These are phyloP conservation scores for Kwoniella dendrophila DNA, from an alignment of 768 basidiomycete species.

Conservation along the genomic window DNA sequence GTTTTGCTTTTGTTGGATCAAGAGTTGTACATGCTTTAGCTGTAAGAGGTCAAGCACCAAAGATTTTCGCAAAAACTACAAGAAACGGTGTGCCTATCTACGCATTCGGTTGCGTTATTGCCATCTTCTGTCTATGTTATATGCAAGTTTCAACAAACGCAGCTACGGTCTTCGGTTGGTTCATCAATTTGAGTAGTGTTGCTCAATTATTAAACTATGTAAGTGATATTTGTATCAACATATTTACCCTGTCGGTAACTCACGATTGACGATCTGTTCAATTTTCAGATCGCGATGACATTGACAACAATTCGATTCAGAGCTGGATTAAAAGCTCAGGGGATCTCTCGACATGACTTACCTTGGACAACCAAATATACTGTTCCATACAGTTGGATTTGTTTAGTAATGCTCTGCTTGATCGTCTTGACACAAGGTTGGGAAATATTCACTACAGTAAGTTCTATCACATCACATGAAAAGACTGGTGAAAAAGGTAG, in stretches of 20 bases:
- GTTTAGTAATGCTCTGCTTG: neutral
- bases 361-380: conserved; percentile 16
- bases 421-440: conserved; percentile 17
- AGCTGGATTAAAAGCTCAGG: conserved; percentile 13
- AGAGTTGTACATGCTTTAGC: conserved; percentile 26
- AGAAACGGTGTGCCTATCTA: conserved; percentile 16
- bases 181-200: conserved; percentile 18
- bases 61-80: conserved; percentile 11
- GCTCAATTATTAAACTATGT: conserved; percentile 17
- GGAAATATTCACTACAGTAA: conserved; percentile 3
- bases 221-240: neutral
- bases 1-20: conserved; percentile 43
- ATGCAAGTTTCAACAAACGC: conserved; percentile 14
- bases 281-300: conserved; percentile 8
- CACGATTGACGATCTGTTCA: neutral
- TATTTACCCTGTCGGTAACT: neutral
- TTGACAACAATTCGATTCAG: conserved; percentile 12
- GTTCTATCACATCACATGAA: too few species aligned
- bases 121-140: conserved; percentile 13
- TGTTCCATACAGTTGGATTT: conserved; percentile 8
- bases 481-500: neutral
- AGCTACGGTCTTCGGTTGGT: conserved; percentile 16
- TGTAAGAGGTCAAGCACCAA: conserved; percentile 11
- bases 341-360: conserved; percentile 1
- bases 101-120: neutral